Conservation (phyloP, 2,329 filamentous ascomycete species). For the Penicillium sp. region DNA sequence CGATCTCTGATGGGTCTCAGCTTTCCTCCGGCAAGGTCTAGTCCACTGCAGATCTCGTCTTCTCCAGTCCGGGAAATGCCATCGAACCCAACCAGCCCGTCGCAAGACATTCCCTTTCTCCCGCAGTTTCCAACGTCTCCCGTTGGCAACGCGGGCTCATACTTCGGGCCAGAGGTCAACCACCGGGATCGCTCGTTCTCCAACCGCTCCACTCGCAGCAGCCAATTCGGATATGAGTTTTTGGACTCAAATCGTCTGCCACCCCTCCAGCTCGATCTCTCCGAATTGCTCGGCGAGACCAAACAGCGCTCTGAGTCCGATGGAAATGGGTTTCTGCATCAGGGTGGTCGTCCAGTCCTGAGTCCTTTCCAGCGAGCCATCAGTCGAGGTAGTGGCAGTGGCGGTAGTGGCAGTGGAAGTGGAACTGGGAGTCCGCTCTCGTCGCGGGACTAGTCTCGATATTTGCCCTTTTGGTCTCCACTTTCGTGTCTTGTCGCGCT, state of each 20-base stretch:
- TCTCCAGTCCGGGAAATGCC: conserved; percentile 33
- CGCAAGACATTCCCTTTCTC: conserved; percentile 30
- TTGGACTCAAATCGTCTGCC: conserved; percentile 30
- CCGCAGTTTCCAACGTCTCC: conserved; percentile 36
- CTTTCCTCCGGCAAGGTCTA: conserved; percentile 36
- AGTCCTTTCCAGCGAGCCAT: conserved; percentile 42
- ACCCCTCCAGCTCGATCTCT: conserved; percentile 32
- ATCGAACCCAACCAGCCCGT: conserved; percentile 35
- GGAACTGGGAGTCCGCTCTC: conserved; percentile 42
- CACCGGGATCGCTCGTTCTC: conserved; percentile 43
- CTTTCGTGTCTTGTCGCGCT: conserved; percentile 4
- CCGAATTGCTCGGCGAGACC: conserved; percentile 29
- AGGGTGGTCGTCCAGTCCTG: conserved; percentile 36
- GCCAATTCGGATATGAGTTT: conserved; percentile 36
- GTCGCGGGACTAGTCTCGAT: conserved; percentile 30
- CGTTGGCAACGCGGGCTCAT: conserved; percentile 29
- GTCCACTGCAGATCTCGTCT: conserved; percentile 35
- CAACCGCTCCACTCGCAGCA: conserved; percentile 40
- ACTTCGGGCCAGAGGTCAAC: conserved; percentile 32
- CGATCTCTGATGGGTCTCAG: conserved; percentile 37
- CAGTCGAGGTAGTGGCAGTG: conserved; percentile 49
- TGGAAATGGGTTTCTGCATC: conserved; percentile 33
- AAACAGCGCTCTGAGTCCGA: conserved; percentile 34
- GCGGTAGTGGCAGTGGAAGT: conserved; percentile 43
- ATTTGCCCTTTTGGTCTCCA: neutral